Conservation (phyloP, 192 early-diverging fungal genomes). For the Entomortierella chlamydospora region DNA sequence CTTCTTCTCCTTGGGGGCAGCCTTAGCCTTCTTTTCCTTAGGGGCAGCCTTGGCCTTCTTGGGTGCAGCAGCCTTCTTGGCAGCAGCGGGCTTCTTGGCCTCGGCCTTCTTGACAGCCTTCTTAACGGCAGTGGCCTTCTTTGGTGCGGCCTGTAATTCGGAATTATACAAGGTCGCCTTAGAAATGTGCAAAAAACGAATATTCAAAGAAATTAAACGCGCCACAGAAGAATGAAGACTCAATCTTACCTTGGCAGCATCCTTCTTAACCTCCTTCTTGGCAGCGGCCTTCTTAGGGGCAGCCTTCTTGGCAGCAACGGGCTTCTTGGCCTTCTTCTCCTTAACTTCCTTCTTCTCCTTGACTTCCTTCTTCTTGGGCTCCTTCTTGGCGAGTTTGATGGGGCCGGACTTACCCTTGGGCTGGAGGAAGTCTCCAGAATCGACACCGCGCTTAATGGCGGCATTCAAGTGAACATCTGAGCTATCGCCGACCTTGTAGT, state of each 20-base stretch:
- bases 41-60: conserved; percentile 64
- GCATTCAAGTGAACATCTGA: conserved; percentile 69
- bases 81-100: conserved; percentile 57
- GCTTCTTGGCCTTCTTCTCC: conserved; percentile 63
- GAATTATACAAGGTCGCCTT: too few relatives aligned
- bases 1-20: conserved; percentile 58
- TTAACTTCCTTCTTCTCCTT: conserved; percentile 64
- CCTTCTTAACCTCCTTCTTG: conserved; percentile 61
- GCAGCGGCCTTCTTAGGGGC: conserved; percentile 53
- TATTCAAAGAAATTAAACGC: too few relatives aligned
- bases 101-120: conserved; percentile 63
- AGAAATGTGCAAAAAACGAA: too few relatives aligned
- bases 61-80: conserved; percentile 59
- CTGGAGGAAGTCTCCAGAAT: conserved; percentile 67
- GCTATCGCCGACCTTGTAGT: conserved; percentile 73
- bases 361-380: conserved; percentile 60
- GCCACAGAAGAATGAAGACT: too few relatives aligned
- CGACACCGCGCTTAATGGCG: conserved; percentile 77
- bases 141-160: conserved; percentile 58
- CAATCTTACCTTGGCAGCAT: conserved; percentile 26
- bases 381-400: conserved; percentile 73
- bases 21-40: conserved; percentile 56
- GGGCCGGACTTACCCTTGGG: conserved; percentile 76
- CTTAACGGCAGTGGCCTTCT: conserved; percentile 60
- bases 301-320: conserved; percentile 66